Evolutionary conservation across 306 rosid species (phyloP).

Genomic region (Rosa rugosa): DNA sequence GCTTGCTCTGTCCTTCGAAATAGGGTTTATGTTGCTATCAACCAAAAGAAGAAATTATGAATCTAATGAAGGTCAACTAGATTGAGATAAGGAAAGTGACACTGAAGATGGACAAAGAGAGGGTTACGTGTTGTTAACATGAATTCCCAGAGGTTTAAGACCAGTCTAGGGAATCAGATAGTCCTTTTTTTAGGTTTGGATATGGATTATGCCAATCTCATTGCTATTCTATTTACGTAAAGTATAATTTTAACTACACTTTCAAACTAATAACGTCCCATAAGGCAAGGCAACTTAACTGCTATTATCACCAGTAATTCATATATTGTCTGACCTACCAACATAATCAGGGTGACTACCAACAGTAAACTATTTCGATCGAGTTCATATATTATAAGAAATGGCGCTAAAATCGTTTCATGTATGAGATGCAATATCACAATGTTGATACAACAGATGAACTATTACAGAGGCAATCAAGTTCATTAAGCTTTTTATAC

Average conservation of each 20-base stretch:
- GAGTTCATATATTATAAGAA: background rate
- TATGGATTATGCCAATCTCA: background rate
- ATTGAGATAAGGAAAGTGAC: slow-evolving; percentile 2
- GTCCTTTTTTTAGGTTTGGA: background rate
- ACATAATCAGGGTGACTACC: background rate
- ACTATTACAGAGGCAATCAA: background rate
- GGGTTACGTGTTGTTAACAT: slow-evolving; percentile 40
- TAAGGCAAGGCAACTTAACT: background rate
- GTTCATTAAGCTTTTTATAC: background rate
- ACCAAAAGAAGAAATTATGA: background rate
- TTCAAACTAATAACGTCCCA: background rate
- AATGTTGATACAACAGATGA: background rate
- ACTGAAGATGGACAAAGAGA: background rate
- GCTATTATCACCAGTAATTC: background rate
- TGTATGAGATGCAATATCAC: background rate
- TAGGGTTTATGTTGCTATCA: slow-evolving; percentile 15
- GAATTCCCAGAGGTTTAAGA: slow-evolving; percentile 21
- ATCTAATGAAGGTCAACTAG: slow-evolving; percentile 10
- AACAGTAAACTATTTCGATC: background rate
- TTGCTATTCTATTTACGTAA: background rate
- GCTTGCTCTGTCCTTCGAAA: slow-evolving; percentile 16
- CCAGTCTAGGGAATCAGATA: background rate
- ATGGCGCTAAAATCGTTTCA: background rate
- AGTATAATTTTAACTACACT: background rate
- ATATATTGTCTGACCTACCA: background rate